Evolutionary conservation across 2,329 filamentous ascomycete species (phyloP).

Genomic region (Ceratocystis lukuohia): DNA sequence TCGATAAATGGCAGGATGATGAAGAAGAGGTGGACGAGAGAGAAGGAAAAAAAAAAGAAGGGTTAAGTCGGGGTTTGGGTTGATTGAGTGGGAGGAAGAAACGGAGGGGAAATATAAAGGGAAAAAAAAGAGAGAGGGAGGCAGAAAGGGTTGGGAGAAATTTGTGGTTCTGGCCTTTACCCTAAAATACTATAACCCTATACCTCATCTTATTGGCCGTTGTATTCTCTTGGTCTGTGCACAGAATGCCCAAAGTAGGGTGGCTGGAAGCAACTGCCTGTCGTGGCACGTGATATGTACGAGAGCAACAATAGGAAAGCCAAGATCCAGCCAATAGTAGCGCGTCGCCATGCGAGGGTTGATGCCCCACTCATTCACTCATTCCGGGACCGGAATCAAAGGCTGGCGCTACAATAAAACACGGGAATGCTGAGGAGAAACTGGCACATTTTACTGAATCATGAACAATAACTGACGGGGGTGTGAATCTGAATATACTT

Average conservation of each 20-base stretch:
- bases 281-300: constrained; percentile 14
- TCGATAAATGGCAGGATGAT: background rate
- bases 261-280: background rate
- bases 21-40: background rate
- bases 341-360: constrained; percentile 13
- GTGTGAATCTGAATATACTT: background rate
- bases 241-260: background rate
- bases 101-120: background rate
- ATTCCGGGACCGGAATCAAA: constrained; percentile 12
- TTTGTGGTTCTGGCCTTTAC: constrained; percentile 12
- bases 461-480: too few relatives aligned
- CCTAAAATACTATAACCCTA: constrained; percentile 18
- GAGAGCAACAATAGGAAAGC: background rate
- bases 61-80: constrained; percentile 20
- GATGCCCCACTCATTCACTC: constrained; percentile 12
- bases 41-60: constrained; percentile 12
- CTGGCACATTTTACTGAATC: background rate
- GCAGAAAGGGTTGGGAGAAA: constrained; percentile 19
- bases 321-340: constrained; percentile 7
- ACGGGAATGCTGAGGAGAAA: background rate
- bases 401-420: background rate
- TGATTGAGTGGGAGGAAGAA: background rate
- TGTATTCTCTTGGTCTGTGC: background rate
- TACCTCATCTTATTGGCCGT: background rate
- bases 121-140: constrained; percentile 15